Percentiles rank a stretch among this genome's conserved stretches.
phyloP scores from a whole-genome alignment of 2,329 filamentous ascomycete species.

The Cryphonectria radicalis region DNA sequence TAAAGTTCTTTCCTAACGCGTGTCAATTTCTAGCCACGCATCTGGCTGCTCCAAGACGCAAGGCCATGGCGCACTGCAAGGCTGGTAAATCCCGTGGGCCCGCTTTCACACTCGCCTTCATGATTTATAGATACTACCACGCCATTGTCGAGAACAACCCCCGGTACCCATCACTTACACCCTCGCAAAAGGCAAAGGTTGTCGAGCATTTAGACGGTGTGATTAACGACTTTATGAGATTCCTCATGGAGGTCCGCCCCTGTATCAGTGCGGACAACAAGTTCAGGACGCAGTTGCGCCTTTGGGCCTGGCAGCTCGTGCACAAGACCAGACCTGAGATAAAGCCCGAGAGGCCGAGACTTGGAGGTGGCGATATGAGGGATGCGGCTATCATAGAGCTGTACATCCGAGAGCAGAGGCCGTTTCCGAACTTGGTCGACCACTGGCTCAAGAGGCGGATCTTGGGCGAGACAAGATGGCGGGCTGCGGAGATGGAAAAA shows the following conservation, averaged over 20 bases:
- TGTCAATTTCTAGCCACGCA: slow-evolving; percentile 1
- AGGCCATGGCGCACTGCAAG: slow-evolving; percentile 12
- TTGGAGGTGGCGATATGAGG: slow-evolving; percentile 2
- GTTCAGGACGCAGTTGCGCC: background rate
- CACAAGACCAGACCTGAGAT: background rate
- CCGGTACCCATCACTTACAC: background rate
- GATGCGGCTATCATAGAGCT: slow-evolving; percentile 13
- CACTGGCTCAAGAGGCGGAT: slow-evolving; percentile 1
- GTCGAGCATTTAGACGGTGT: background rate
- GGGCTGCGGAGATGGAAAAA: slow-evolving; percentile 7
- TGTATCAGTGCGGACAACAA: slow-evolving; percentile 2
- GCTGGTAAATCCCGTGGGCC: slow-evolving; percentile 10
- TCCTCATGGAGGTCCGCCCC: background rate
- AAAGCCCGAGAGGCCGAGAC: background rate
- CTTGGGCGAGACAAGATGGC: background rate
- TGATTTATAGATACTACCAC: slow-evolving; percentile 11
- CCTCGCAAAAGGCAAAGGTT: background rate
- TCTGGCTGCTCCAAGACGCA: background rate
- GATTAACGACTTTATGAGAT: background rate
- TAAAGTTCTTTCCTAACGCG: slow-evolving; percentile 13
- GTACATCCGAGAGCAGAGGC: slow-evolving; percentile 6
- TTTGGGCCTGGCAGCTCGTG: slow-evolving; percentile 13
- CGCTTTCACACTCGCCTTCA: slow-evolving; percentile 5
- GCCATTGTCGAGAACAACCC: background rate
- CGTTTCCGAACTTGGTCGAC: background rate